Evolutionary conservation across 768 basidiomycete species (phyloP).

Genomic region (Daedalea quercina): DNA sequence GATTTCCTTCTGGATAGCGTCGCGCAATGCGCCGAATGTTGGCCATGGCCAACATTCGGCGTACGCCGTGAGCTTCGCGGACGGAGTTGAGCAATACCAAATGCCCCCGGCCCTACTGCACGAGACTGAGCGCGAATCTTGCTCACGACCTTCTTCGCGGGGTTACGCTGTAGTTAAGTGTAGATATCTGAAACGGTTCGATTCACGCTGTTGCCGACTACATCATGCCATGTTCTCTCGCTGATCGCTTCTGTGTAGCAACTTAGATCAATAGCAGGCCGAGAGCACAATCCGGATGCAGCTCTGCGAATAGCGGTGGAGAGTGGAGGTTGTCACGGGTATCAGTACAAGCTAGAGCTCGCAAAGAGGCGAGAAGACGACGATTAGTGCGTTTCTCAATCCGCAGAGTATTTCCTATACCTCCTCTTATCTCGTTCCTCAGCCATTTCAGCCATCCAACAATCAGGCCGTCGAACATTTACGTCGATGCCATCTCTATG

Average conservation of each 20-base stretch:
- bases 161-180: no score
- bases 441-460: slow-evolving; percentile 72
- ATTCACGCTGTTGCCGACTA: no score
- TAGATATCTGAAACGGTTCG: no score
- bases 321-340: slow-evolving; percentile 95
- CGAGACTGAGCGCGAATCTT: no score
- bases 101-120: no score
- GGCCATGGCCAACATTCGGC: no score
- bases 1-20: not conserved
- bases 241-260: no score
- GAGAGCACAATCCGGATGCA: slow-evolving; percentile 53
- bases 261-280: slow-evolving; percentile 62
- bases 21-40: not conserved
- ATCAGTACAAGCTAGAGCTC: slow-evolving; percentile 91
- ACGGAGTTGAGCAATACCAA: no score
- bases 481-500: slow-evolving; percentile 85
- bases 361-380: slow-evolving; percentile 55
- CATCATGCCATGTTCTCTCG: no score
- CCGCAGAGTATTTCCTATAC: not conserved
- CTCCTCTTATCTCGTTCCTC: not conserved
- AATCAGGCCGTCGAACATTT: slow-evolving; percentile 64
- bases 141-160: no score
- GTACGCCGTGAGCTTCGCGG: no score
- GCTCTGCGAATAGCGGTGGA: slow-evolving; percentile 83
- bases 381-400: slow-evolving; percentile 71